Evolutionary conservation across 2,329 filamentous ascomycete species (phyloP), one percentile per base, ranked within the genome.

Genomic region (Fusarium sp.): DNA sequence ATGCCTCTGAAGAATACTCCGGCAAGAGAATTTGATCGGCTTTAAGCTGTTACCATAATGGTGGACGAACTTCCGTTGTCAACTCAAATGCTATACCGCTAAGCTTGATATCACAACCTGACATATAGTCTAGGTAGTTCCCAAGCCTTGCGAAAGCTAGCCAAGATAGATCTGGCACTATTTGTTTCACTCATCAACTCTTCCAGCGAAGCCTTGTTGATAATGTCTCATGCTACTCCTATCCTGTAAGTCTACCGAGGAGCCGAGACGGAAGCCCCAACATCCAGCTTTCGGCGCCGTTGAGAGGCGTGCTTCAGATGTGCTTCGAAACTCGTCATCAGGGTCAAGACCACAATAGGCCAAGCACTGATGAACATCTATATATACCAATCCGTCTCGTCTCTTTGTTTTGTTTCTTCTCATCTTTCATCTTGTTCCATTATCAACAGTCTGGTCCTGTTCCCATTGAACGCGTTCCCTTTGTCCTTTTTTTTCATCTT

Each of bases 361-460:
- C 64, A 58, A 55, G 53, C 23, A 25, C 23, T 33, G 23, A 43
- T 27, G 15, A 36, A 39, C 17, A 37, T 37, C 39, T 37, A n/a
- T 37, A 54, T 51, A 60, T 56, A 49, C 58, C 80, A 83, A 83
- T 75, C 74, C 74, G 72, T 75, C 69, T 68, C 62, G 33, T 58
- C 46, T 65, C 54, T 60, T 63, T 66, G 52, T 69, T 69, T 62
- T 62, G 62, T 67, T 63, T 70, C 58, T 52, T 51, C 43, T 23
- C 48, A 56, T 54, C 59, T 55, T 58, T 59, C 63, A 63, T 66
- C 63, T 58, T 63, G 71, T 74, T 69, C 51, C 50, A 59, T 67
- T 63, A 45, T 60, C 55, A 69, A 71, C 73, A 72, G 72, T 71
- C 61, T 63, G 59, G 59, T 48, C 59, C 59, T 63, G 59, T 58